Evolutionary conservation across 495 filamentous ascomycete species (phyloP), one percentile per base, ranked within the genome.

Genomic region (Penicillium subrubescens): DNA sequence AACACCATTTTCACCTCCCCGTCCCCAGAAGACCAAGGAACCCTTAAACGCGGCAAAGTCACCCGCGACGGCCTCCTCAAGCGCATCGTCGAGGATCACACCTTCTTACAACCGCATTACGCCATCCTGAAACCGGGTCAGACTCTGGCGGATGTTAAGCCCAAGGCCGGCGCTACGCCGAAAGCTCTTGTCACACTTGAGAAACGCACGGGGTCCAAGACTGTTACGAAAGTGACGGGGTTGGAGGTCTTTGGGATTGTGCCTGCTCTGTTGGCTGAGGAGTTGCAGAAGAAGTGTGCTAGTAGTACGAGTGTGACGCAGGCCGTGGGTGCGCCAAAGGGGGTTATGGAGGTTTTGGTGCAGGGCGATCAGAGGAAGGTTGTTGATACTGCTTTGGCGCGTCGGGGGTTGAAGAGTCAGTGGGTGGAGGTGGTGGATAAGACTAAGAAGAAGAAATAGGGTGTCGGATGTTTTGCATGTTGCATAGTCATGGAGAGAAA

Each of bases 221-320:
- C 84, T 3, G 83, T 89, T 8, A 92, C 89, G 2, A 88, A 85
- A 63, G 76, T 91, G 1, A 82, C 77, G 17, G 87, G 86, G 6
- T 65, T 92, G 21, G 89, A 92, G 62, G 71, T 83, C 2, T 91
- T 88, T 62, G 82, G 83, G 15, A 83, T 92, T 48, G 82, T 84
- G 5, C 87, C 90, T 0, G 82, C 77, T 39, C 66, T 82, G 2
- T 71, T 92, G 60, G 89, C 89, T 0, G 90, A 90, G 61, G 89
- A 92, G 69, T 72, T 92, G 60, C 82, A 89, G 72, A 91, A 88
- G 75, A 84, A 84, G 46, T 92, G 89, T 73, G 89, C 90, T 3
- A 86, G 89, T 37, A 88, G 85, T 52, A 89, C 89, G 15, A 90
- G 87, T 60, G 88, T 91, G 7, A 78, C 83, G 5, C 84, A 88